Base-by-base conservation (phyloP, 169 alveolate genomes). In the Theileria annulata region DNA sequence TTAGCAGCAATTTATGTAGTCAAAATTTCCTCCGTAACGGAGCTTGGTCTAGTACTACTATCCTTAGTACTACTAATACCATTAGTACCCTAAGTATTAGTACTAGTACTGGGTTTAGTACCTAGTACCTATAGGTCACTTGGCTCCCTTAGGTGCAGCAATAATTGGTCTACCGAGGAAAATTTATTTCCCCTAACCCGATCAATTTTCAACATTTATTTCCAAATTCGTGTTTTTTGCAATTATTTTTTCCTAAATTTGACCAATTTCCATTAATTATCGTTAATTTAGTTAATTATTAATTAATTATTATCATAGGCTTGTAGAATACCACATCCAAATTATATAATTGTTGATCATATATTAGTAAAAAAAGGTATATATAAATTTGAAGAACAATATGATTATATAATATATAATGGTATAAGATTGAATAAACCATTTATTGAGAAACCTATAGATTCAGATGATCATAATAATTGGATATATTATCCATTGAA, bases 391-490 rank as follows among this genome's bases (percentile, higher is more conserved):
- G 94, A 93, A 71, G 99, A 96, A 84, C 94, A 92, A 79, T 95
- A 95, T 67, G 99, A 97, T 75, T 96, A 94, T 77, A 92, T 97
- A 33, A 88, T 93, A 13, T 96, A 94, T 75, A 92, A 95, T 63
- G 96, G 96, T 15, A 78, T 93, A 33, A 92, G 95, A 86, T 80
- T 97, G 64, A 88, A 90, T 66, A 98, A 98, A 79, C 99, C 99
- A 0, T 98, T 96, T 86, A 96, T 98, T 0, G 99, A 97, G 84
- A 98, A 97, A 71, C 98, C 99, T 3, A 82, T 95, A 69, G 96
- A 96, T 87, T 98, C 99, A 2, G 99, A 98, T 83, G 97, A 97
- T 87, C 99, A 98, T 86, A 96, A 96, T 85, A 95, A 96, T 73
- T 97, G 98, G 95, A 95, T 98, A 47, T 97, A 97, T 87, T 97